phyloP scores from a whole-genome alignment of 257 asterid species.

The Solanum chilense region DNA sequence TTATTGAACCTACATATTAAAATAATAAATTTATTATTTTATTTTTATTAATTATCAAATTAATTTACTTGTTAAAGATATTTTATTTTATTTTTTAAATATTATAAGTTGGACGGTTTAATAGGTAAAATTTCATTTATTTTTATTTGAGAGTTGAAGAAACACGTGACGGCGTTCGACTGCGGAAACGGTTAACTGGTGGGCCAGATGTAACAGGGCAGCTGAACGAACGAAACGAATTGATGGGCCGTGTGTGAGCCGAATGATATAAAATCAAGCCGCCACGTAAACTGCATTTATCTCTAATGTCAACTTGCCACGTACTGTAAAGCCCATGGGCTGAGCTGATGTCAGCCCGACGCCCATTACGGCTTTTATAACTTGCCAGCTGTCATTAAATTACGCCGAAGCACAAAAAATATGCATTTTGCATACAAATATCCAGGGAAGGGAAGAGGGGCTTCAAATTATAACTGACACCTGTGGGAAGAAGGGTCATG shows the following conservation, averaged over 20 bases:
- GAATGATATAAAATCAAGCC: background rate
- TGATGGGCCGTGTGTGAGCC: background rate
- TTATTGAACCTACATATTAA: no score
- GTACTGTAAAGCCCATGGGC: background rate
- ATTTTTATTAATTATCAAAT: no score
- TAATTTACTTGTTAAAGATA: no score
- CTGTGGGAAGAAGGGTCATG: background rate
- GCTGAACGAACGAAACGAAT: background rate
- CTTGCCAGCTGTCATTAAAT: background rate
- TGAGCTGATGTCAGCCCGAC: background rate
- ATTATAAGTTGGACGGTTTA: no score
- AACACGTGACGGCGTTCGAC: background rate
- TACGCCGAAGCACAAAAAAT: background rate
- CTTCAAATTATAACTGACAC: background rate
- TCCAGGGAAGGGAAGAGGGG: background rate
- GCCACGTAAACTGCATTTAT: slow-evolving; percentile 16
- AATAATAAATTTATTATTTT: no score
- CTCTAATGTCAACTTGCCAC: background rate
- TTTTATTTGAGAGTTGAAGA: no score
- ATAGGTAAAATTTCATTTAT: no score
- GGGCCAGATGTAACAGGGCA: background rate
- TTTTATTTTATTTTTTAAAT: no score
- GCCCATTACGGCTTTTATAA: background rate
- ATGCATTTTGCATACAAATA: background rate
- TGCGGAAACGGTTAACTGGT: background rate